phyloP scores from a whole-genome alignment of 192 early-diverging fungal genomes.

The Linnemannia hyalina region DNA sequence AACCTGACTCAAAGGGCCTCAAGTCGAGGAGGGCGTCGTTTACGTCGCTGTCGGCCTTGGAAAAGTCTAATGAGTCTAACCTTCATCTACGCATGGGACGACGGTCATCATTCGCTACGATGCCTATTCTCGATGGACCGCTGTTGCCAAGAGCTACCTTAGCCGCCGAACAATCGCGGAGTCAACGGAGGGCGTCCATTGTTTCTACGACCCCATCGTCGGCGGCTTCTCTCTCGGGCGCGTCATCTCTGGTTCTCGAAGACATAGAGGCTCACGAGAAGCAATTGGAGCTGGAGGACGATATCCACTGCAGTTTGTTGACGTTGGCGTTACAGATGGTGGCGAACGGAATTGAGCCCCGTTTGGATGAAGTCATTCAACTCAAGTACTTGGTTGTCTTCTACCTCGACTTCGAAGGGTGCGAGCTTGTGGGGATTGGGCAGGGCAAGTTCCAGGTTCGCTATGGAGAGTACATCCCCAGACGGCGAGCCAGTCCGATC shows the following conservation, averaged over 20 bases:
- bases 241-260: not conserved
- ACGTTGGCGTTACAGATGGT: conserved; percentile 70
- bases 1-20: not conserved
- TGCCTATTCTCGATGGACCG: conserved; percentile 5
- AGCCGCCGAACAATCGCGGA: conserved; percentile 19
- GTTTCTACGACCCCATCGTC: not conserved
- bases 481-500: conserved; percentile 32
- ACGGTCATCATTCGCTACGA: not conserved
- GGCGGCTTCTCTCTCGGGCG: not conserved
- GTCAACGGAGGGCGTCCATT: conserved; percentile 33
- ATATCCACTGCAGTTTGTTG: conserved; percentile 54
- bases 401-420: conserved; percentile 66
- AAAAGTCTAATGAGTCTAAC: not conserved
- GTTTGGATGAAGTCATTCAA: conserved; percentile 57
- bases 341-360: conserved; percentile 61
- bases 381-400: conserved; percentile 64
- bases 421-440: conserved; percentile 42
- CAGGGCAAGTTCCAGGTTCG: conserved; percentile 52
- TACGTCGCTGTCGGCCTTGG: conserved; percentile 2
- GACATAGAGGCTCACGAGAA: conserved; percentile 18
- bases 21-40: conserved; percentile 6
- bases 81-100: not conserved
- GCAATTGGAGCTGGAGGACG: conserved; percentile 43
- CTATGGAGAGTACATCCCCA: conserved; percentile 60
- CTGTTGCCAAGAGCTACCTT: not conserved